A percentile compares a stretch with the other conserved stretches of the same genome.
Conservation (phyloP, 23 red algal species). For the Gracilaria gracilis region DNA sequence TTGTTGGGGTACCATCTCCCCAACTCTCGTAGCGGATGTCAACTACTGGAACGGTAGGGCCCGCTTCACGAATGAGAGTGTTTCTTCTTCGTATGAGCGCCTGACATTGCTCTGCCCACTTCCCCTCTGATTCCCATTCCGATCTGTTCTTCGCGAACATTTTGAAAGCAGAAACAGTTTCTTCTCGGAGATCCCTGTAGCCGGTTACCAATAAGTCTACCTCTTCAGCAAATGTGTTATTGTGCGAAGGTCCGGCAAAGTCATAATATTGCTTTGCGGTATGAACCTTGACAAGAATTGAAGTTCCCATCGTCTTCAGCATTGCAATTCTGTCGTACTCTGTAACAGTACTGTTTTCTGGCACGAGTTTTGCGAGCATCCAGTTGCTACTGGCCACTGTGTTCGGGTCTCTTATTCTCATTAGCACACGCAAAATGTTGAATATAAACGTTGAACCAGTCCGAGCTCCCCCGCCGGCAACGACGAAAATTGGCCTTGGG, state of each 20-base stretch:
- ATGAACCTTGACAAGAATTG: conserved; percentile 70
- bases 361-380: conserved; percentile 36
- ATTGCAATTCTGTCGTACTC: conserved; percentile 22
- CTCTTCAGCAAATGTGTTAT: conserved; percentile 13
- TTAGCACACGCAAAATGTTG: conserved; percentile 58
- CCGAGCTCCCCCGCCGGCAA: conserved; percentile 62
- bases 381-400: conserved; percentile 66
- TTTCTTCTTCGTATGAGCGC: conserved; percentile 59
- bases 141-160: conserved; percentile 65
- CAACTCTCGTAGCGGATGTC: conserved; percentile 58
- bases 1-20: conserved; percentile 23
- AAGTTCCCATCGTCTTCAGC: conserved; percentile 47
- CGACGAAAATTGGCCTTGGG: conserved; percentile 35
- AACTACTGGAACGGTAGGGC: conserved; percentile 25
- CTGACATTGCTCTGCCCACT: conserved; percentile 57
- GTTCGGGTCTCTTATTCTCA: conserved; percentile 72
- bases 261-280: conserved; percentile 50
- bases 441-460: conserved; percentile 66
- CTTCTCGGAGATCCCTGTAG: conserved; percentile 62
- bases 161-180: conserved; percentile 56
- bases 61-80: conserved; percentile 43
- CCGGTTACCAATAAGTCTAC: conserved; percentile 67
- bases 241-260: conserved; percentile 41
- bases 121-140: conserved; percentile 38
- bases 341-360: conserved; percentile 19